These are phyloP conservation scores for Phalaenopsis aphrodite DNA, from an alignment of 106 monocot genomes.

Conservation along the genomic window DNA sequence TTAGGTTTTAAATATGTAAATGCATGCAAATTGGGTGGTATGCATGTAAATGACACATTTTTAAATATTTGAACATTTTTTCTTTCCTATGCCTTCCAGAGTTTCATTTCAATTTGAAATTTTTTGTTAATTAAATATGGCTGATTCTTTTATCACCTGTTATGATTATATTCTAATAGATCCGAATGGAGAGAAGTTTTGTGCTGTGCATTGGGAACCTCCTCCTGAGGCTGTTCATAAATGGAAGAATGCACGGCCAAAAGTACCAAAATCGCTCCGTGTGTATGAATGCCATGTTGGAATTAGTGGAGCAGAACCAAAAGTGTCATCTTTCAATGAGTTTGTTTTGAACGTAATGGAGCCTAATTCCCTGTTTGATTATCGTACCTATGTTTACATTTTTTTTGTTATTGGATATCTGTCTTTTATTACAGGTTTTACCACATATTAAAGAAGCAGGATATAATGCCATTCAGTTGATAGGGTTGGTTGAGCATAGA, in stretches of 20 bases:
- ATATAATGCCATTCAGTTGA: slow-evolving; percentile 85
- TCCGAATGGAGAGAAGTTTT: slow-evolving; percentile 63
- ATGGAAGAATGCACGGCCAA: slow-evolving; percentile 64
- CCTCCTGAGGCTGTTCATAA: slow-evolving; percentile 69
- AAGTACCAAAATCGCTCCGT: slow-evolving; percentile 66
- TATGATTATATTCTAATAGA: slow-evolving; percentile 23
- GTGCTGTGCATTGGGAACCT: slow-evolving; percentile 94
- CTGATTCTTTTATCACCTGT: neutral
- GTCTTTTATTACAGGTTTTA: slow-evolving; percentile 47
- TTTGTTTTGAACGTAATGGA: slow-evolving; percentile 59
- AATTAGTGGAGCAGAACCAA: slow-evolving; percentile 74
- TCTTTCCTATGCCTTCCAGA: neutral
- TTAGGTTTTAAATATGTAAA: too few species aligned
- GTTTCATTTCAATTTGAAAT: neutral
- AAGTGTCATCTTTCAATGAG: slow-evolving; percentile 84
- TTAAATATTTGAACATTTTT: neutral
- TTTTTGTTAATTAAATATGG: neutral
- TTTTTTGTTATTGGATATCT: neutral
- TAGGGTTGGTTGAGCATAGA: slow-evolving; percentile 78
- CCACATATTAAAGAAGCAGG: slow-evolving; percentile 82
- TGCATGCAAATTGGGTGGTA: too few species aligned
- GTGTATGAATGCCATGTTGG: slow-evolving; percentile 98
- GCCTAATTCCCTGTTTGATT: neutral
- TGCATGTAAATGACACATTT: neutral
- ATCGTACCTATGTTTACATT: neutral